Percentiles rank a stretch among this genome's conserved stretches.
Conservation (phyloP, 352 stramenopile genomes). For the Pythium myriotylum region DNA sequence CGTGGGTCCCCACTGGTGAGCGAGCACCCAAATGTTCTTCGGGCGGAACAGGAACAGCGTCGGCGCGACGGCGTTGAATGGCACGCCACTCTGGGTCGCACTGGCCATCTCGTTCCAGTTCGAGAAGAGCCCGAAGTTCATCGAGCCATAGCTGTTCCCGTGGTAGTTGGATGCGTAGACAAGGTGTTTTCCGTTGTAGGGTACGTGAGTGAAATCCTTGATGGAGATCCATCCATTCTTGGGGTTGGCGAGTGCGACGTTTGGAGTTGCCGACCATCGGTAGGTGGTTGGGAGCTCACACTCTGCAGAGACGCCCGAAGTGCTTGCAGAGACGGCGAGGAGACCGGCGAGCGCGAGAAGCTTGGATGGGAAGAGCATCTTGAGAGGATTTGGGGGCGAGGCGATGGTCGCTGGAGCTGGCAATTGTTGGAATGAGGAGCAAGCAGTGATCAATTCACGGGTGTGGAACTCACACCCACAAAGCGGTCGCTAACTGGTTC, state of each 20-base stretch:
- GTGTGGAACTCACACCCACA: too few relatives aligned
- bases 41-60: constrained; percentile 6
- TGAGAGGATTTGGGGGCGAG: too few relatives aligned
- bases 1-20: constrained; percentile 6
- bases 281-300: constrained; percentile 4
- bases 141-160: constrained; percentile 1
- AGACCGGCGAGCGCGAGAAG: not conserved
- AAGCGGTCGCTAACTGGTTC: too few relatives aligned
- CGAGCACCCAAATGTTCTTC: constrained; percentile 13
- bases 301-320: not conserved
- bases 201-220: constrained; percentile 7
- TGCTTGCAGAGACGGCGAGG: not conserved
- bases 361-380: constrained; percentile 2
- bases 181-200: constrained; percentile 8
- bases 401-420: too few relatives aligned
- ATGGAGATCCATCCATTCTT: constrained; percentile 4
- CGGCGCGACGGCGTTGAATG: constrained; percentile 4
- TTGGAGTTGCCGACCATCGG: not conserved
- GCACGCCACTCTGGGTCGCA: not conserved
- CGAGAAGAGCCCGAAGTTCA: constrained; percentile 9
- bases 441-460: too few relatives aligned
- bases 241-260: not conserved
- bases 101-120: constrained; percentile 7
- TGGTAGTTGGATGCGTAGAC: constrained; percentile 7
- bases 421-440: too few relatives aligned